These are phyloP conservation scores for Candida dajiaensis DNA, from an alignment of 805 yeast genomes.

Conservation along the genomic window DNA sequence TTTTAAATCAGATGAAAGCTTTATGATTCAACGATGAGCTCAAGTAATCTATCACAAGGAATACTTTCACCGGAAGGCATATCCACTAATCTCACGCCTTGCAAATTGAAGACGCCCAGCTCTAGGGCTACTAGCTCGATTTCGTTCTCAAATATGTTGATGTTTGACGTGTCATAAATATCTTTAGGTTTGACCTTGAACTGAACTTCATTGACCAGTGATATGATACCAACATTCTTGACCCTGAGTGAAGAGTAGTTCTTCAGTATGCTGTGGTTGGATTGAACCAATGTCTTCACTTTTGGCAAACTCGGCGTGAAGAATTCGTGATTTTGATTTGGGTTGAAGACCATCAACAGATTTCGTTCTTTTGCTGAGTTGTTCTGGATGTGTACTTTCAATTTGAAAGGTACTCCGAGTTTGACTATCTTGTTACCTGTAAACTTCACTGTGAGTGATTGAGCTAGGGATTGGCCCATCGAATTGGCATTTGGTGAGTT, in stretches of 20 bases:
- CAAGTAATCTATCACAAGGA: constrained; percentile 65
- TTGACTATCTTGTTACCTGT: constrained; percentile 56
- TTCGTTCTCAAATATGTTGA: constrained; percentile 54
- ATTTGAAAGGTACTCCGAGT: constrained; percentile 53
- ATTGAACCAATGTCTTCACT: constrained; percentile 17
- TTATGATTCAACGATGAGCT: constrained; percentile 42
- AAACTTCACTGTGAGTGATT: constrained; percentile 45
- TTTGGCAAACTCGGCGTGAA: constrained; percentile 21
- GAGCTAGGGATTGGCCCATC: constrained; percentile 6
- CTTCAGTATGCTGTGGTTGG: constrained; percentile 23
- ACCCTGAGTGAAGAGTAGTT: constrained; percentile 34
- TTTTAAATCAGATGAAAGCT: too few species aligned
- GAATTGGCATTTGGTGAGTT: not conserved
- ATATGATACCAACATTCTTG: constrained; percentile 49
- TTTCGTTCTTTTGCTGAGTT: constrained; percentile 44
- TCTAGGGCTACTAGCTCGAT: constrained; percentile 55
- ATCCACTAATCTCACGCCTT: constrained; percentile 63
- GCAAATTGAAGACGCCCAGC: constrained; percentile 57
- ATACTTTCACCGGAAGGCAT: constrained; percentile 57
- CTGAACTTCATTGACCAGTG: constrained; percentile 59
- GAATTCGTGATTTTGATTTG: constrained; percentile 8
- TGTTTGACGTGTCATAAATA: constrained; percentile 7
- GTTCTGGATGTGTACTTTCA: constrained; percentile 66
- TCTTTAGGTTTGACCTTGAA: constrained; percentile 51
- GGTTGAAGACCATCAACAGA: constrained; percentile 39